Percentiles rank a stretch among this genome's conserved stretches.
These are phyloP conservation scores for Naganishia liquefaciens DNA, from an alignment of 1,284 basidiomycete genomes.

Conservation along the genomic window DNA sequence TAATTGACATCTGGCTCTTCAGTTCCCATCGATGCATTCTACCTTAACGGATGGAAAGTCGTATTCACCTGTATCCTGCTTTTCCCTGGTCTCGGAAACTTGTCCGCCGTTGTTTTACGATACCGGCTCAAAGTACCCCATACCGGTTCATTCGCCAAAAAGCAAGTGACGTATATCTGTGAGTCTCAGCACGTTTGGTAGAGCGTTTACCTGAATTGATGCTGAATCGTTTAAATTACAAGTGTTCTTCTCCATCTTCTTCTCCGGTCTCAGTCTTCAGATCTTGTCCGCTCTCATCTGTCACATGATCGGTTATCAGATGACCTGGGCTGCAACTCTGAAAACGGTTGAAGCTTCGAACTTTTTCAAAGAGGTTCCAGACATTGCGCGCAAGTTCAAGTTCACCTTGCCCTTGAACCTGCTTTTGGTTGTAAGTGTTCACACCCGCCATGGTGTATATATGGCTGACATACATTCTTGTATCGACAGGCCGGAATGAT, in stretches of 20 bases:
- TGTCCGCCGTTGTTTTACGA: slow-evolving; percentile 69
- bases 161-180: slow-evolving; percentile 46
- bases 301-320: slow-evolving; percentile 79
- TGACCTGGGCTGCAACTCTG: slow-evolving; percentile 66
- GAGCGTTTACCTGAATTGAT: neutral
- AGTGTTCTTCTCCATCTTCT: slow-evolving; percentile 74
- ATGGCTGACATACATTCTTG: neutral
- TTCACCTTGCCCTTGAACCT: slow-evolving; percentile 38
- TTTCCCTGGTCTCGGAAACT: slow-evolving; percentile 70
- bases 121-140: slow-evolving; percentile 65
- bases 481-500: slow-evolving; percentile 41
- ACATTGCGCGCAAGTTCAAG: slow-evolving; percentile 73
- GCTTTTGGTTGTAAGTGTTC: neutral
- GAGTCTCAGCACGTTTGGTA: neutral
- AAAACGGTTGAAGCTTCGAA: slow-evolving; percentile 71
- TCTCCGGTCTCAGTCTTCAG: slow-evolving; percentile 73
- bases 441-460: neutral
- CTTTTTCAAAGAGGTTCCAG: slow-evolving; percentile 79
- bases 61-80: slow-evolving; percentile 69
- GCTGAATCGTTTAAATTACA: neutral
- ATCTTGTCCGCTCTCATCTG: slow-evolving; percentile 71
- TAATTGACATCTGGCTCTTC: neutral
- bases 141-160: slow-evolving; percentile 9
- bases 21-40: slow-evolving; percentile 42
- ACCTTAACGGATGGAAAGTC: slow-evolving; percentile 47